Evolutionary conservation across 179 eudicot species (phyloP), one percentile per base, ranked within the genome.

Genomic region (Pouteria campechiana): DNA sequence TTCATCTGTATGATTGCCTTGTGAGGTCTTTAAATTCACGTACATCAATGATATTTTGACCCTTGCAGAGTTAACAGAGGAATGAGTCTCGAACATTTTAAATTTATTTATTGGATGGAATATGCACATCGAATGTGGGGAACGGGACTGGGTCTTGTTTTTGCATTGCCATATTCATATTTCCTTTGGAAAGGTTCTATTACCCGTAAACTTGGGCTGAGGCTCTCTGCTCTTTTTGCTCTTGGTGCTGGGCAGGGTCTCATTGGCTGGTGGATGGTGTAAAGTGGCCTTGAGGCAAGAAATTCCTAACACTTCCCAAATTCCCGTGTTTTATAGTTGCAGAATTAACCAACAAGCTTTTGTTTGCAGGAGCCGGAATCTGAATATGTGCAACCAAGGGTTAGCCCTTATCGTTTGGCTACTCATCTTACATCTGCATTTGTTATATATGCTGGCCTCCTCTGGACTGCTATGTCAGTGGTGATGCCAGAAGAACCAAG

Each of bases 111-210:
- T 48, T 90, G 93, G 95, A 90, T 90, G 98, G 98, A 90, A 57
- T 90, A 90, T 60, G 98, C 87, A 37, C 98, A 90, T 64, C 83
- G 95, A 17, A 84, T 81, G 95, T 90, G 98, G 98, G 98, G 98
- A 64, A 90, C 93, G 74, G 95, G 78, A 29, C 64, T 90, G 37
- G 95, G 95, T 21, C 54, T 90, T 61, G 81, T 90, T 93, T 86
- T 90, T 73, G 95, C 87, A 30, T 61, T 90, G 47, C 98, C 95
- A 21, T 90, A 85, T 61, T 81, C 93, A 37, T 90, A 86, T 70
- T 90, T 90, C 46, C 52, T 86, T 27, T 79, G 93, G 2, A 90
- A 76, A 50, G 84, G 98, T 34, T 90, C 76, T 56, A 90, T 90
- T 39, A 81, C 93, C 15, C 17, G 60, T 32, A 74, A 58, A 46